These are phyloP conservation scores for Erysimum cheiranthoides DNA, from an alignment of 345 rosid species.

Conservation along the genomic window DNA sequence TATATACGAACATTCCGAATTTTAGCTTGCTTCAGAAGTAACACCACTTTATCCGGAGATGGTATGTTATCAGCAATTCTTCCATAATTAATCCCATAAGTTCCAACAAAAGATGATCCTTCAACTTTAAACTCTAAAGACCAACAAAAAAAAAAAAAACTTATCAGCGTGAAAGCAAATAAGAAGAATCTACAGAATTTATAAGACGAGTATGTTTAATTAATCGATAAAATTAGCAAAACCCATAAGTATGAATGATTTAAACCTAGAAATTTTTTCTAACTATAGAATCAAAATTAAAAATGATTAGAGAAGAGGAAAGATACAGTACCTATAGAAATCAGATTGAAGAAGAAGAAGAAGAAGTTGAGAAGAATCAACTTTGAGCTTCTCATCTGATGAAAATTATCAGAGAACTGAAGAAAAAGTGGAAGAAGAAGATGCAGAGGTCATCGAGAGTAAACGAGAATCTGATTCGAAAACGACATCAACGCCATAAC, in stretches of 20 bases:
- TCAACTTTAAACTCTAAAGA: slow-evolving; percentile 52
- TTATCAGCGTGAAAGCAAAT: not conserved
- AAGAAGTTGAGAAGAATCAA: slow-evolving; percentile 45
- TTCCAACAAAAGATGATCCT: slow-evolving; percentile 70
- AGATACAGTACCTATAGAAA: slow-evolving; percentile 57
- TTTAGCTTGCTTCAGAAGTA: slow-evolving; percentile 78
- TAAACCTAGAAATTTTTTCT: not conserved
- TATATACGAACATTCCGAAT: slow-evolving; percentile 87
- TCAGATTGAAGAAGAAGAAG: slow-evolving; percentile 47
- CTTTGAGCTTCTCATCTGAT: slow-evolving; percentile 52
- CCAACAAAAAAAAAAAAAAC: slow-evolving; percentile 3
- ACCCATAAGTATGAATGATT: not conserved
- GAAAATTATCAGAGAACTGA: slow-evolving; percentile 6
- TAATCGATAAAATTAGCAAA: slow-evolving; percentile 5
- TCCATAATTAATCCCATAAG: slow-evolving; percentile 97
- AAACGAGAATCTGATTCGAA: slow-evolving; percentile 34
- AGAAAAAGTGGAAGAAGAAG: not conserved
- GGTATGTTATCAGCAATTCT: slow-evolving; percentile 93
- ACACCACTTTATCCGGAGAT: slow-evolving; percentile 84
- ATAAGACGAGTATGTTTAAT: not conserved
- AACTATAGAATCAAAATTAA: too few species aligned
- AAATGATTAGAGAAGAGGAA: not conserved
- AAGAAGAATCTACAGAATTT: not conserved
- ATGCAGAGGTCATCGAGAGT: slow-evolving; percentile 31
- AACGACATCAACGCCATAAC: slow-evolving; percentile 1